These are phyloP conservation scores for Cercophora newfieldiana DNA, from an alignment of 495 filamentous ascomycete species.

Conservation along the genomic window DNA sequence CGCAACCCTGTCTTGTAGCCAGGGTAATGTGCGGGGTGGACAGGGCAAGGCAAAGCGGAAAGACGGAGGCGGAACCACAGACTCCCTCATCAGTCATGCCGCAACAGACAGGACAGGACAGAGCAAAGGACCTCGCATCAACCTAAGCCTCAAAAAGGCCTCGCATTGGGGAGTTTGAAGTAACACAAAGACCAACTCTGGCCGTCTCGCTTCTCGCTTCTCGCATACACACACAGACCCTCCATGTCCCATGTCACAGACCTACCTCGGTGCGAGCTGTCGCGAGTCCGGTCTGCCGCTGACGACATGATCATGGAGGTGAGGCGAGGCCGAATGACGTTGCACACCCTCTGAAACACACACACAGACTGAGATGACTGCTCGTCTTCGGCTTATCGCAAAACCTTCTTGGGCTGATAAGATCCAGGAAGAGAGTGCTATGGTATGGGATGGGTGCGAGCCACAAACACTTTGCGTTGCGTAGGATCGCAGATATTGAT, in stretches of 20 bases:
- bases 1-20: not conserved
- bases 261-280: slow-evolving; percentile 7
- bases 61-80: not conserved
- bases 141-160: not conserved
- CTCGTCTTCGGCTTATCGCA: slow-evolving; percentile 6
- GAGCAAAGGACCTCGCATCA: not conserved
- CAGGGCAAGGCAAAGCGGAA: not conserved
- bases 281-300: slow-evolving; percentile 5
- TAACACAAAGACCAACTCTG: not conserved
- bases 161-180: not conserved
- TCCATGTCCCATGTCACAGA: not conserved
- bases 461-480: not conserved
- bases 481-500: slow-evolving; percentile 11
- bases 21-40: not conserved
- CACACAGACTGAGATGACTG: not conserved
- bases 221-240: not conserved
- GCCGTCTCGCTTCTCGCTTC: not conserved
- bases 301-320: not conserved
- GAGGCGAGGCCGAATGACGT: not conserved
- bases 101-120: no score
- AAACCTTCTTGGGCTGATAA: not conserved
- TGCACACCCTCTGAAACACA: not conserved
- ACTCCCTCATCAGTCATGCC: not conserved
- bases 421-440: not conserved
- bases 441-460: not conserved